A percentile compares a stretch with the other conserved stretches of the same genome.
Conservation (phyloP, 805 yeast species). For the Phaffomyces antillensis region DNA sequence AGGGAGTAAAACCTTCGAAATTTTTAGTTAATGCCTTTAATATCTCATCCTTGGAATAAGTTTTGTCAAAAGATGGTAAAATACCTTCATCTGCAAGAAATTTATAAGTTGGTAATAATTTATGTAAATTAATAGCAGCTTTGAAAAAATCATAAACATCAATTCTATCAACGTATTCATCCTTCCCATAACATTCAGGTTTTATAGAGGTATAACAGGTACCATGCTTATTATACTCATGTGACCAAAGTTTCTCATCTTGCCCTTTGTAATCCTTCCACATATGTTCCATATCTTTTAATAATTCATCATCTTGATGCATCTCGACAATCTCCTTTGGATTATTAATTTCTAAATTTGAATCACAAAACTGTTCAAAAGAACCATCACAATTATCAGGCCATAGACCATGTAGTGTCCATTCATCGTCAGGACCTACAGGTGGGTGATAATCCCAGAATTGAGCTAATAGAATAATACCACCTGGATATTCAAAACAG, state of each 20-base stretch:
- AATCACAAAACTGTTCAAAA: slow-evolving; percentile 73
- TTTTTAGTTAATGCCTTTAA: slow-evolving; percentile 42
- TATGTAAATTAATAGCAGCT: slow-evolving; percentile 50
- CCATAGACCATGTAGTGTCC: slow-evolving; percentile 86
- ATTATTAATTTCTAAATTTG: slow-evolving; percentile 44
- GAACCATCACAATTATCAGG: slow-evolving; percentile 83
- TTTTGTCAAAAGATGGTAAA: slow-evolving; percentile 49
- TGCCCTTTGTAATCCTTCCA: slow-evolving; percentile 75
- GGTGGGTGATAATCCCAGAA: slow-evolving; percentile 87
- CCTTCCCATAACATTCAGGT: slow-evolving; percentile 54
- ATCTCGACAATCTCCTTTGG: slow-evolving; percentile 37
- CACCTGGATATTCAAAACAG: slow-evolving; percentile 85
- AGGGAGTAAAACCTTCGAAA: slow-evolving; percentile 47
- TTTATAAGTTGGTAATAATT: slow-evolving; percentile 56
- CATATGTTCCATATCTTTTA: slow-evolving; percentile 45
- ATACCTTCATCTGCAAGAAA: slow-evolving; percentile 66
- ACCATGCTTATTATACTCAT: slow-evolving; percentile 92
- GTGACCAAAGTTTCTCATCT: slow-evolving; percentile 74
- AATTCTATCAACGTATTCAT: slow-evolving; percentile 16
- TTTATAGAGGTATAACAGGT: slow-evolving; percentile 81
- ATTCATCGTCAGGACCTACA: slow-evolving; percentile 60
- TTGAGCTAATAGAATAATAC: slow-evolving; percentile 76
- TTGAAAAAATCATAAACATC: slow-evolving; percentile 65
- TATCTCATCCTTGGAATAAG: slow-evolving; percentile 52
- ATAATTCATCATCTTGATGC: slow-evolving; percentile 40